Percentiles rank a stretch among this genome's conserved stretches.
These are phyloP conservation scores for Erythrobasidium yunnanense DNA, from an alignment of 768 basidiomycete genomes.

Conservation along the genomic window DNA sequence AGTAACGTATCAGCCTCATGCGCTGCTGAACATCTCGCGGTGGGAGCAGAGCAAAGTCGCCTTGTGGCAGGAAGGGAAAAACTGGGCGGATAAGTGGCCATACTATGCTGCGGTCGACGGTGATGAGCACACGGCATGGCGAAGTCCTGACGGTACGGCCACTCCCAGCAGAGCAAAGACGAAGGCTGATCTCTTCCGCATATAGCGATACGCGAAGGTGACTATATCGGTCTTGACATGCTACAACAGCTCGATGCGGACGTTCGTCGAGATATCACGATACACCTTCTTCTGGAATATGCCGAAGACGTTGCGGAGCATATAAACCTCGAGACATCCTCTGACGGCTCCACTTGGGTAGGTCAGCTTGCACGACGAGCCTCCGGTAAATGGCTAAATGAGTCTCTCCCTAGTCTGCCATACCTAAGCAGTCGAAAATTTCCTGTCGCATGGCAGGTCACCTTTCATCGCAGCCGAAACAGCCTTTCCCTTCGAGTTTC, in stretches of 20 bases:
- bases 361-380: background rate
- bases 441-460: slow-evolving; percentile 10
- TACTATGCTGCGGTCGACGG: slow-evolving; percentile 31
- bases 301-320: background rate
- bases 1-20: slow-evolving; percentile 7
- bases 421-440: background rate
- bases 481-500: background rate
- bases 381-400: background rate
- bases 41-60: slow-evolving; percentile 28
- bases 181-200: background rate
- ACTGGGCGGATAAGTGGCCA: slow-evolving; percentile 20
- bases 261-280: background rate
- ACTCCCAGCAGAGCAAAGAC: background rate
- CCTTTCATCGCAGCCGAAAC: background rate
- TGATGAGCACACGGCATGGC: slow-evolving; percentile 29
- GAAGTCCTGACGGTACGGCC: slow-evolving; percentile 31
- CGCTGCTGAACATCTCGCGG: background rate
- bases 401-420: background rate
- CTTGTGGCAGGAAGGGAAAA: slow-evolving; percentile 20
- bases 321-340: background rate
- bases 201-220: slow-evolving; percentile 2
- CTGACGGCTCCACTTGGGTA: slow-evolving; percentile 16
- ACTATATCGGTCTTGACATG: slow-evolving; percentile 31
- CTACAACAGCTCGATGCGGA: slow-evolving; percentile 23
- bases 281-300: slow-evolving; percentile 13